Percentiles rank a stretch among this genome's conserved stretches.
These are phyloP conservation scores for Penicillium sp. DNA, from an alignment of 2,329 filamentous ascomycete species.

Conservation along the genomic window DNA sequence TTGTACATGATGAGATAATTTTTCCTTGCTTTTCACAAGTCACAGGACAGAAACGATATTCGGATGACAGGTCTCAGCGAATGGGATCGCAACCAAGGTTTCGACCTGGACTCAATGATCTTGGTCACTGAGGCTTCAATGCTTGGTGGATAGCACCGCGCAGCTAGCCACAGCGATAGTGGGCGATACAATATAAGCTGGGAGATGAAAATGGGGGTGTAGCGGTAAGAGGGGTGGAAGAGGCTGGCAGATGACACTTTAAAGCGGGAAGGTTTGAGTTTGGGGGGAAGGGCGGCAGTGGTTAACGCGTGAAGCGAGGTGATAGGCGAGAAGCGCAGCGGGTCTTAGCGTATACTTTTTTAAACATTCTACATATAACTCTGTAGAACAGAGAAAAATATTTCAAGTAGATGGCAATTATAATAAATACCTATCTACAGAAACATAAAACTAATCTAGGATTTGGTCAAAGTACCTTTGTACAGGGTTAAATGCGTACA, in stretches of 20 bases:
- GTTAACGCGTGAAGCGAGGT: slow-evolving; percentile 37
- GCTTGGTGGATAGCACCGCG: slow-evolving; percentile 25
- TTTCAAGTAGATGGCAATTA: not conserved
- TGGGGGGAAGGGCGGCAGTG: slow-evolving; percentile 28
- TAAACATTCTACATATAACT: not conserved
- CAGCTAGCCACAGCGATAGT: slow-evolving; percentile 22
- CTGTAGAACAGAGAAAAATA: not conserved
- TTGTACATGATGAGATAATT: slow-evolving; percentile 67
- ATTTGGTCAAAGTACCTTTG: not conserved
- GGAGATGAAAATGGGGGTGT: slow-evolving; percentile 4
- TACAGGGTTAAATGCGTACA: not conserved
- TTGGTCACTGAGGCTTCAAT: slow-evolving; percentile 21
- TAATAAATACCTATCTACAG: not conserved
- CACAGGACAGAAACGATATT: not conserved
- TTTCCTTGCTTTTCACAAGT: not conserved
- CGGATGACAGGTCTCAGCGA: not conserved
- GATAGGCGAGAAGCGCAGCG: slow-evolving; percentile 25
- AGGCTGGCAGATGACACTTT: slow-evolving; percentile 22
- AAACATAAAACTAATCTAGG: not conserved
- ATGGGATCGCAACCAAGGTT: slow-evolving; percentile 1
- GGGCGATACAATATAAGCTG: slow-evolving; percentile 1
- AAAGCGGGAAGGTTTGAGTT: slow-evolving; percentile 23
- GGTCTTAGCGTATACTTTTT: not conserved
- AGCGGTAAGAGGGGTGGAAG: slow-evolving; percentile 15
- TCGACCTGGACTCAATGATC: slow-evolving; percentile 10